phyloP scores from a whole-genome alignment of 2,329 filamentous ascomycete genomes.

The Fusarium circinatum region DNA sequence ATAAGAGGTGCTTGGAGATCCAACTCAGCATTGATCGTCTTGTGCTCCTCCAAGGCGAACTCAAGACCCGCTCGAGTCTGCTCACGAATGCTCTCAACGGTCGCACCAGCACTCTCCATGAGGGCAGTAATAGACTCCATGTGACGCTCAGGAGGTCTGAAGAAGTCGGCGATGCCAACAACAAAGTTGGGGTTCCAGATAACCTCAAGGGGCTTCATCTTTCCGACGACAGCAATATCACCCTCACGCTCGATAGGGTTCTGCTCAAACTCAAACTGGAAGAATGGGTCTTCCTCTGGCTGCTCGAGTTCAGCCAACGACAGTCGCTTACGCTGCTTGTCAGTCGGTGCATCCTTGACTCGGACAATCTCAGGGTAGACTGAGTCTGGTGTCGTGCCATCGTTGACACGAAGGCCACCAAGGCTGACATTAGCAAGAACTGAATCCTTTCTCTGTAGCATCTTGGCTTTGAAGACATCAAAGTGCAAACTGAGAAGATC shows the following conservation, averaged over 20 bases:
- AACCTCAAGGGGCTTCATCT: slow-evolving; percentile 94
- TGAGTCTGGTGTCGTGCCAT: slow-evolving; percentile 91
- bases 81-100: slow-evolving; percentile 92
- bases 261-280: slow-evolving; percentile 91
- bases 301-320: slow-evolving; percentile 65
- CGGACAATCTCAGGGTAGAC: slow-evolving; percentile 94
- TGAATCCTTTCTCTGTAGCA: slow-evolving; percentile 89
- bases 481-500: slow-evolving; percentile 94
- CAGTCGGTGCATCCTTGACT: slow-evolving; percentile 84
- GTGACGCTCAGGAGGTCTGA: slow-evolving; percentile 93
- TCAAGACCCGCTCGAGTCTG: slow-evolving; percentile 96
- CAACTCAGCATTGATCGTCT: slow-evolving; percentile 95
- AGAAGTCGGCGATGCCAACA: slow-evolving; percentile 91
- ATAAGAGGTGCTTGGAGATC: slow-evolving; percentile 96
- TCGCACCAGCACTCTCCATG: slow-evolving; percentile 95
- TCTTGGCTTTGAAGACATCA: slow-evolving; percentile 91
- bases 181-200: slow-evolving; percentile 97
- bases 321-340: slow-evolving; percentile 58
- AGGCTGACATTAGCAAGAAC: slow-evolving; percentile 89
- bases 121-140: slow-evolving; percentile 98
- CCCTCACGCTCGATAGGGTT: slow-evolving; percentile 94
- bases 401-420: slow-evolving; percentile 91
- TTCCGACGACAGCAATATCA: slow-evolving; percentile 89
- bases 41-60: slow-evolving; percentile 96
- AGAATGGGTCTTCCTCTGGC: slow-evolving; percentile 77